A percentile compares a stretch with the other conserved stretches of the same genome.
Evolutionary conservation across 371 early-diverging fungal genomes (phyloP).

Genomic region (Mucor sp.): DNA sequence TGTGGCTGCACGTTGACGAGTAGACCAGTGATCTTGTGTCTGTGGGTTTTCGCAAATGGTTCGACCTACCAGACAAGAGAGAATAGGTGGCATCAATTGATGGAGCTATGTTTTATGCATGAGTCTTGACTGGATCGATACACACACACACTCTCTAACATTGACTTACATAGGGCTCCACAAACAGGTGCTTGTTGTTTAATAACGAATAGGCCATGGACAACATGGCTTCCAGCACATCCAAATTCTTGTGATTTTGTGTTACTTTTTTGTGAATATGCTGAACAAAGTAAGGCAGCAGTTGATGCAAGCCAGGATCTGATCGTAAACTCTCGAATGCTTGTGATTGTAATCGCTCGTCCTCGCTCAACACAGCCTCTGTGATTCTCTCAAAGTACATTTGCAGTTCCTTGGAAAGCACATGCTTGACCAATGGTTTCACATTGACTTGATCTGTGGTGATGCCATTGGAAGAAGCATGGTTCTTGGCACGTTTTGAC

Average conservation of each 20-base stretch:
- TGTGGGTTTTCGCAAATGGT: slow-evolving; percentile 69
- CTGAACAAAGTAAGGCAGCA: slow-evolving; percentile 98
- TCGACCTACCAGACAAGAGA: slow-evolving; percentile 95
- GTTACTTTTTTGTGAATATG: slow-evolving; percentile 91
- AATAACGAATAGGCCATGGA: slow-evolving; percentile 85
- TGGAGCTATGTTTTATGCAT: slow-evolving; percentile 71
- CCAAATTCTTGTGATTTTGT: slow-evolving; percentile 76
- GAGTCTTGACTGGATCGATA: too few species aligned
- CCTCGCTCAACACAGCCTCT: slow-evolving; percentile 78
- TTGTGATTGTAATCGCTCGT: slow-evolving; percentile 71
- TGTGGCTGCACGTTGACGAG: slow-evolving; percentile 78
- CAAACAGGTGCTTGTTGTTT: slow-evolving; percentile 89
- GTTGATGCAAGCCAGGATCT: slow-evolving; percentile 98
- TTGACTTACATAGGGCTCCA: slow-evolving; percentile 93
- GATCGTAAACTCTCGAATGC: slow-evolving; percentile 86
- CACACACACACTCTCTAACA: too few species aligned
- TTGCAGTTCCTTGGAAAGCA: slow-evolving; percentile 95
- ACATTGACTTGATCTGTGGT: slow-evolving; percentile 65
- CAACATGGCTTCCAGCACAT: slow-evolving; percentile 74
- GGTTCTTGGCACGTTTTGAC: slow-evolving; percentile 55
- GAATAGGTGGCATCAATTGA: slow-evolving; percentile 95
- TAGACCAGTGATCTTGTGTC: slow-evolving; percentile 79
- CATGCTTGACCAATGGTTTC: slow-evolving; percentile 88
- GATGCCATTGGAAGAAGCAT: slow-evolving; percentile 34
- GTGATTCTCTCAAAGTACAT: slow-evolving; percentile 97